Base-by-base conservation (phyloP, 2,329 filamentous ascomycete species). In the Endothia cerciana region DNA sequence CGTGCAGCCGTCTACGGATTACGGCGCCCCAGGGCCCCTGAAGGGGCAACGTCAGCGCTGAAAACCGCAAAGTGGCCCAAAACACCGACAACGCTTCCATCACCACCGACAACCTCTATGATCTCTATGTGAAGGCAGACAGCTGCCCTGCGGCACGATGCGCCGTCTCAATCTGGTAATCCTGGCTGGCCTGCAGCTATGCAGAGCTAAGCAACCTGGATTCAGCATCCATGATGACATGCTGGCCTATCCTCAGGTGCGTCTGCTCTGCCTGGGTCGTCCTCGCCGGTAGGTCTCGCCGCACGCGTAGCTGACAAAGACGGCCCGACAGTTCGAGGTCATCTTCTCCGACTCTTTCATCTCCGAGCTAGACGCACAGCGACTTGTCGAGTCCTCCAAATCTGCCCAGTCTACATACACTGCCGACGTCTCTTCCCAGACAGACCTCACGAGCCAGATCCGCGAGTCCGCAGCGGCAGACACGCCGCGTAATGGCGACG, bases 221-320 rank as follows among this genome's bases (percentile, higher is more conserved):
- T 97, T 97, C 81, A 97, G 90, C 79, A 91, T 97, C 65, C 89
- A 95, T 73, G 92, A 97, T 74, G 94, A 97, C 75, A 78, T 97
- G 61, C 84, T 97, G 65, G 93, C 93, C 22, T 93, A 91, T 78
- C 94, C 94, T 13, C 92, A 95, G 85, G 92, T 94, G 82, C 69
- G 82, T 22, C 47, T 36, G 3, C 53, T 8, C 53, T 38, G 17
- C 7, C 49, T n/a, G 25, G 4, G 22, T 28, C 30, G 49, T 8
- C 17, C 6, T 7, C 49, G 10, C 49, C 5, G 47, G 11, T 4
- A 15, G 25, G 49, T 10, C 10, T 17, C 7, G 8, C 10, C 8
- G 53, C 2, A 4, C 19, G 53, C 36, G 30, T 15, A 56, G 53
- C 55, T 58, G 22, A 41, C 30, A 3, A 58, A 2, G 4, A 41